Evolutionary conservation across 106 monocot species (phyloP), one percentile per base, ranked within the genome.

Genomic region (Dendrobium huoshanense): DNA sequence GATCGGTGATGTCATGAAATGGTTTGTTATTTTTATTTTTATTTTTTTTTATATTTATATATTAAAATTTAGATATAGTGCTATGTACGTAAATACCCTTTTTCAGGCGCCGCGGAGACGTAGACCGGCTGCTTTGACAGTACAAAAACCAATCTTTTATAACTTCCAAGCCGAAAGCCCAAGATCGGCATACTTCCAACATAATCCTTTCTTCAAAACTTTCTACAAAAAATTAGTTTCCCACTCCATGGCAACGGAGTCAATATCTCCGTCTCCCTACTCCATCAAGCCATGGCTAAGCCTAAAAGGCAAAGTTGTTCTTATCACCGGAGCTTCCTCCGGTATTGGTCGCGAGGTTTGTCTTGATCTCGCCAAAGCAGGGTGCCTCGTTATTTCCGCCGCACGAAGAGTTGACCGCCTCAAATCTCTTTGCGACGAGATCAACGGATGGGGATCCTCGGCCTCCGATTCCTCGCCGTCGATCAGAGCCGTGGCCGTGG

Each of bases 291-390:
- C 76, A 49, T 76, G 76, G 76, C 22, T 37, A 45, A 76, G 15
- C 49, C 48, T 76, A 4, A 48, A 80, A 44, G 84, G 79, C 72
- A 82, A 83, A 81, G 81, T 85, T 40, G 88, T 88, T 70, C 73
- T 88, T 77, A 83, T 88, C 55, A 88, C 85, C 15, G 82, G 85
- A 8, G 85, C 83, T 31, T 88, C 88, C 24, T 82, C 88, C 74
- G 85, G 88, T 43, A 61, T 88, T 24, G 85, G 85, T 54, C 67
- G 77, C 9, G 85, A 88, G 27, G 43, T 88, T 55, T 83, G 83
- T 74, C 67, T 88, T 9, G 65, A 88, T 74, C 78, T 88, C 59
- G 85, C 83, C 56, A 7, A 24, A 31, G 82, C 83, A 16, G 85
- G 83, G 4, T 85, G 83, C 76, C 77, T 67, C 33, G 67, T 88